Conservation (phyloP, 2,329 filamentous ascomycete species). For the Cytospora mali region DNA sequence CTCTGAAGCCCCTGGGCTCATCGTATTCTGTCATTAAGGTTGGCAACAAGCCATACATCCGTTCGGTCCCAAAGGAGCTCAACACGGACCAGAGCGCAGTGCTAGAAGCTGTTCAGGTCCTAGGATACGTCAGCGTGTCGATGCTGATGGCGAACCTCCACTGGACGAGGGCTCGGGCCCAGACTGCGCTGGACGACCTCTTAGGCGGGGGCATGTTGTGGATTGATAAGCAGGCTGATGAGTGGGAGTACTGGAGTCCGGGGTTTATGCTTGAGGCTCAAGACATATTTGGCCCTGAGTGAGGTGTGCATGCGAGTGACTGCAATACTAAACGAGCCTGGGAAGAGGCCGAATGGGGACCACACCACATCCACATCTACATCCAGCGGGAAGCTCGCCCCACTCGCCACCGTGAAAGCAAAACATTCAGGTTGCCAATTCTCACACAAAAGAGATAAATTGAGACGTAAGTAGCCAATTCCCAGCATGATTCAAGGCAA, state of each 20-base stretch:
- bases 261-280: slow-evolving; percentile 64
- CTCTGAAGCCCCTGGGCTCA: slow-evolving; percentile 82
- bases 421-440: not conserved
- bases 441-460: not conserved
- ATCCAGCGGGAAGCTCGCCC: not conserved
- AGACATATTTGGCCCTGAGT: slow-evolving; percentile 30
- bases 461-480: not conserved
- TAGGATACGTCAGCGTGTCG: slow-evolving; percentile 86
- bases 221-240: slow-evolving; percentile 82
- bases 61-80: slow-evolving; percentile 91
- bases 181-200: slow-evolving; percentile 88
- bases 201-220: slow-evolving; percentile 88
- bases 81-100: slow-evolving; percentile 93
- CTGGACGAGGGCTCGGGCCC: slow-evolving; percentile 83
- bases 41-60: slow-evolving; percentile 82
- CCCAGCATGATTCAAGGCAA: not conserved
- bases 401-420: not conserved
- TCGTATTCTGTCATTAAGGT: slow-evolving; percentile 85
- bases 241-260: slow-evolving; percentile 94
- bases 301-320: not conserved
- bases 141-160: slow-evolving; percentile 85
- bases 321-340: not conserved
- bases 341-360: not conserved
- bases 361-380: no score
- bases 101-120: slow-evolving; percentile 84